phyloP scores from a whole-genome alignment of 129 eudicot genomes.

The Sambucus nigra region DNA sequence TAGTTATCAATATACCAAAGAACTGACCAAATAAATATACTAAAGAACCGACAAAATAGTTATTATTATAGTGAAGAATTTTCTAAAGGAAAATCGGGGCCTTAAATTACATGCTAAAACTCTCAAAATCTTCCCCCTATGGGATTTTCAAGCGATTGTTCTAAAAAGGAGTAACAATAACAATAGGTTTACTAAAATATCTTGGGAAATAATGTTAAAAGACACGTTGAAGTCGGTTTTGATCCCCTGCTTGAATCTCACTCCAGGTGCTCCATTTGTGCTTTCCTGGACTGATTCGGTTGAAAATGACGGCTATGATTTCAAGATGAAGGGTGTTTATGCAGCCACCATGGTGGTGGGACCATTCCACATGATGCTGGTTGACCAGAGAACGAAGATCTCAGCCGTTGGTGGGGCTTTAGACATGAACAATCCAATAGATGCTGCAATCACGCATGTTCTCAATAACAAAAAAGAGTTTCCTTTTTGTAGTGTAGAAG shows the following conservation, averaged over 20 bases:
- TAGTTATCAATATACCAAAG: no score
- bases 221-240: slow-evolving; percentile 68
- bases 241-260: slow-evolving; percentile 72
- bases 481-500: slow-evolving; percentile 68
- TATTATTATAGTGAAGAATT: no score
- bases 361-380: slow-evolving; percentile 39
- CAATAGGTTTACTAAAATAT: slow-evolving; percentile 33
- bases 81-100: slow-evolving; percentile 51
- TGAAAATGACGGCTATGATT: slow-evolving; percentile 69
- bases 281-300: slow-evolving; percentile 89
- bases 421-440: slow-evolving; percentile 78
- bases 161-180: no score
- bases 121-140: slow-evolving; percentile 12
- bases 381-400: slow-evolving; percentile 44
- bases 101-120: slow-evolving; percentile 24
- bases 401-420: slow-evolving; percentile 60
- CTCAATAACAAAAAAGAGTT: slow-evolving; percentile 77
- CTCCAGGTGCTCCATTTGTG: slow-evolving; percentile 58
- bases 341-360: slow-evolving; percentile 46
- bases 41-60: no score
- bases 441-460: slow-evolving; percentile 75
- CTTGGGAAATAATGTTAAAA: slow-evolving; percentile 44
- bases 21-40: no score
- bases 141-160: slow-evolving; percentile 26
- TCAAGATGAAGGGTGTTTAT: slow-evolving; percentile 65